Evolutionary conservation across 805 yeast species (phyloP).

Genomic region (Candida succiphila): DNA sequence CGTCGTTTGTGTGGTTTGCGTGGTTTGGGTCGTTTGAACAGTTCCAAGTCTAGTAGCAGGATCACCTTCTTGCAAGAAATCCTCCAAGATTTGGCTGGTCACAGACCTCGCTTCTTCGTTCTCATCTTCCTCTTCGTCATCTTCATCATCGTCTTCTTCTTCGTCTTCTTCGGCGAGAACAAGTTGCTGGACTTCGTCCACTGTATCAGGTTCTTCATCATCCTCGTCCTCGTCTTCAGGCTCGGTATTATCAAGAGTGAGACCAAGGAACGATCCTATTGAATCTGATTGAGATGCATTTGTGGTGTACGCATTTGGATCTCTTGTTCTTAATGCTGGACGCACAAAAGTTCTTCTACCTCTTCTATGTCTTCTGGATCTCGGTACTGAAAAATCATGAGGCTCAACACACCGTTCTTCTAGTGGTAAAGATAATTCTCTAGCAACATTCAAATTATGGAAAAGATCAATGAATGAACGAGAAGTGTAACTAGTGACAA

Average conservation of each 20-base stretch:
- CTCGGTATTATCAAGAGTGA: background rate
- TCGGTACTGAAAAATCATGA: conserved; percentile 20
- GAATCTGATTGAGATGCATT: background rate
- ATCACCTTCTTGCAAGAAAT: no score
- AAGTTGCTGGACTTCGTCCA: background rate
- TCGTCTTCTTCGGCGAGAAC: background rate
- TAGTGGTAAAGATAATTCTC: conserved; percentile 22
- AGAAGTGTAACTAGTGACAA: conserved; percentile 19
- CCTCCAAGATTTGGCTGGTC: no score
- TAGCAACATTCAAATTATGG: conserved; percentile 20
- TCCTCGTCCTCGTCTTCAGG: background rate
- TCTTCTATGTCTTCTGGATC: conserved; percentile 8
- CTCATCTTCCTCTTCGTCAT: background rate
- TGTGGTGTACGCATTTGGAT: background rate
- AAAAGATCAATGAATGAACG: conserved; percentile 17
- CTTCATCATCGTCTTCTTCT: background rate
- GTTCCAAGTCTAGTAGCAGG: no score
- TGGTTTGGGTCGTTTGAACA: background rate
- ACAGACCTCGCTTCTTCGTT: background rate
- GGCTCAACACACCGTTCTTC: conserved; percentile 17
- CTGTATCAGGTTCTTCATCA: background rate
- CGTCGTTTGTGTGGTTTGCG: background rate
- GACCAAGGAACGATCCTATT: background rate
- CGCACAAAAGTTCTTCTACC: background rate
- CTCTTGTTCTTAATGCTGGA: background rate